Evolutionary conservation across 768 basidiomycete genomes (phyloP).

Genomic region (Jaapia argillacea): DNA sequence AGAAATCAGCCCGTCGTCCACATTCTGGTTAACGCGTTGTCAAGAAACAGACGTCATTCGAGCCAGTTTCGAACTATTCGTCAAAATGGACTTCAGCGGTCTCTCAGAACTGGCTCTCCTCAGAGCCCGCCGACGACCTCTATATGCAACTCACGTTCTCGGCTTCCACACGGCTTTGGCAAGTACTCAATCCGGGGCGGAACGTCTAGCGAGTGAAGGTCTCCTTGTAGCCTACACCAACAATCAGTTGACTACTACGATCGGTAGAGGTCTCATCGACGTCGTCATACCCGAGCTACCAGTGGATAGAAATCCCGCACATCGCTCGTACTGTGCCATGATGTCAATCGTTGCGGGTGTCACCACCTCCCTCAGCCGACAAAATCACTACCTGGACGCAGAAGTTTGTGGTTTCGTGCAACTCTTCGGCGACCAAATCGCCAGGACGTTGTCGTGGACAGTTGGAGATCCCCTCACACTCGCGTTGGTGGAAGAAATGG

Average conservation of each 20-base stretch:
- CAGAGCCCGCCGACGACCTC: slow-evolving; percentile 49
- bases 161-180: slow-evolving; percentile 83
- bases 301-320: slow-evolving; percentile 69
- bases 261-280: slow-evolving; percentile 66
- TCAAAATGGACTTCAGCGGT: slow-evolving; percentile 59
- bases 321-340: slow-evolving; percentile 78
- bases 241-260: slow-evolving; percentile 66
- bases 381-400: slow-evolving; percentile 70
- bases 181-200: slow-evolving; percentile 66
- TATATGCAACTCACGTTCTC: slow-evolving; percentile 72
- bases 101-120: slow-evolving; percentile 56
- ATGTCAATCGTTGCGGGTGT: slow-evolving; percentile 70
- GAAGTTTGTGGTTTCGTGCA: slow-evolving; percentile 84
- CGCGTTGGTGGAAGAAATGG: slow-evolving; percentile 74
- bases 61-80: slow-evolving; percentile 64
- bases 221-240: slow-evolving; percentile 75
- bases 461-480: slow-evolving; percentile 69
- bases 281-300: slow-evolving; percentile 59
- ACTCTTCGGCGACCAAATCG: slow-evolving; percentile 74
- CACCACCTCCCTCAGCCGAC: slow-evolving; percentile 48
- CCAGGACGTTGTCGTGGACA: slow-evolving; percentile 72
- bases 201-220: slow-evolving; percentile 78
- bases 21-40: slow-evolving; percentile 70
- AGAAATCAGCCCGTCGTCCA: slow-evolving; percentile 58
- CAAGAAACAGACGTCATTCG: slow-evolving; percentile 76